Evolutionary conservation across 2,329 filamentous ascomycete genomes (phyloP).

Genomic region (Fusarium sp.): DNA sequence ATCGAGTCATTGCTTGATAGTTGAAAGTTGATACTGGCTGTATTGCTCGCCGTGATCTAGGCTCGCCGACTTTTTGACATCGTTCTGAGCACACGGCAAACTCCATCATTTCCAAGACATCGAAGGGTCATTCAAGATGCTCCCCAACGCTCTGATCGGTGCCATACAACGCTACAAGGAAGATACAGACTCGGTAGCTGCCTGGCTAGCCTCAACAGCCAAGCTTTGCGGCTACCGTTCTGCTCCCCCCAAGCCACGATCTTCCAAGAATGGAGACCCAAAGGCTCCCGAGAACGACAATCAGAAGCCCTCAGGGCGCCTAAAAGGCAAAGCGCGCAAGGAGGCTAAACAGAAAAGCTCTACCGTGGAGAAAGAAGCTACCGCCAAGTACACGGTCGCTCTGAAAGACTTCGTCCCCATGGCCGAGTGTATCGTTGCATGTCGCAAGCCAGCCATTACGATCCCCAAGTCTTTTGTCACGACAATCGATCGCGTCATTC

Average conservation of each 20-base stretch:
- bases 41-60: background rate
- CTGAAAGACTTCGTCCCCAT: constrained; percentile 11
- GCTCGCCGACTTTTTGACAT: background rate
- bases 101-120: no score
- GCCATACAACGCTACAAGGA: background rate
- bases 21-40: background rate
- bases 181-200: constrained; percentile 1
- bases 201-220: background rate
- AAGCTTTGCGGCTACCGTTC: background rate
- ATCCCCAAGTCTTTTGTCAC: background rate
- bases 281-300: no score
- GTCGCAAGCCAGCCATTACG: background rate
- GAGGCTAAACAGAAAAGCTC: constrained; percentile 1
- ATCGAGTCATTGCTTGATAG: background rate
- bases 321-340: constrained; percentile 5
- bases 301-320: background rate
- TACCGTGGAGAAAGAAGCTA: background rate
- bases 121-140: background rate
- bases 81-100: background rate
- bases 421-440: constrained; percentile 3
- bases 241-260: rapidly evolving
- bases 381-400: constrained; percentile 1
- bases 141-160: background rate
- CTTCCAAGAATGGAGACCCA: no score
- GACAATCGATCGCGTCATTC: constrained; percentile 1